Evolutionary conservation across 192 early-diverging fungal species (phyloP).

Genomic region (Gamsiella multidivaricata): DNA sequence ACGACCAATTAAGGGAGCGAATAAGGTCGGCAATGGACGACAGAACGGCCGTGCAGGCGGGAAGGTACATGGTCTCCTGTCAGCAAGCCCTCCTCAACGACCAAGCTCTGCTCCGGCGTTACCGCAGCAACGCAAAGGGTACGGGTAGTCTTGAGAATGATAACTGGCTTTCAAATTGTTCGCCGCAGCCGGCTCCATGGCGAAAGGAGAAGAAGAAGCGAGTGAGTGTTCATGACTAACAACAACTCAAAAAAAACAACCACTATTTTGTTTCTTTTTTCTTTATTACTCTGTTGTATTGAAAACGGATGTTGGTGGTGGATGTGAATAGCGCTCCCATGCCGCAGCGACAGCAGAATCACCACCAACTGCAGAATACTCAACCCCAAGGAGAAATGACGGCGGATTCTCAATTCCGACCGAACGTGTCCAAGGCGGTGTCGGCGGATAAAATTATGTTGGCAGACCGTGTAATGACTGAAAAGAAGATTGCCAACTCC

Average conservation of each 20-base stretch:
- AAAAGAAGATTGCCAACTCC: constrained; percentile 25
- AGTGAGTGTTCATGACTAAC: too few relatives aligned
- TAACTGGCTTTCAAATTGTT: not conserved
- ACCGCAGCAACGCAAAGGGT: constrained; percentile 42
- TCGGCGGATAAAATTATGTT: constrained; percentile 31
- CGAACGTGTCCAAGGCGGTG: constrained; percentile 15
- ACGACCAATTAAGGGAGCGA: not conserved
- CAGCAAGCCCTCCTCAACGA: constrained; percentile 30
- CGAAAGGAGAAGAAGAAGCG: too few relatives aligned
- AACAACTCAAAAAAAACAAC: too few relatives aligned
- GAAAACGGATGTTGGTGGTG: too few relatives aligned
- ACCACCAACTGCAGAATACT: constrained; percentile 4
- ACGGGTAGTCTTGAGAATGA: too few relatives aligned
- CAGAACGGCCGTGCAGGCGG: constrained; percentile 1
- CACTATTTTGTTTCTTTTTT: constrained; percentile 4
- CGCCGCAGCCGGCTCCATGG: constrained; percentile 34
- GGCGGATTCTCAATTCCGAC: not conserved
- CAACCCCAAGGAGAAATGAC: not conserved
- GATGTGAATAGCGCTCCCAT: constrained; percentile 1
- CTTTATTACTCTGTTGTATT: too few relatives aligned
- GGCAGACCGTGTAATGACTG: constrained; percentile 17
- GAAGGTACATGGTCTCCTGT: constrained; percentile 13
- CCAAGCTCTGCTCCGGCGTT: constrained; percentile 36
- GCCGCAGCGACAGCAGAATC: constrained; percentile 5
- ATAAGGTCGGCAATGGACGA: not conserved